Base-by-base conservation (phyloP, 2,329 filamentous ascomycete genomes). In the Colletotrichum navitas region DNA sequence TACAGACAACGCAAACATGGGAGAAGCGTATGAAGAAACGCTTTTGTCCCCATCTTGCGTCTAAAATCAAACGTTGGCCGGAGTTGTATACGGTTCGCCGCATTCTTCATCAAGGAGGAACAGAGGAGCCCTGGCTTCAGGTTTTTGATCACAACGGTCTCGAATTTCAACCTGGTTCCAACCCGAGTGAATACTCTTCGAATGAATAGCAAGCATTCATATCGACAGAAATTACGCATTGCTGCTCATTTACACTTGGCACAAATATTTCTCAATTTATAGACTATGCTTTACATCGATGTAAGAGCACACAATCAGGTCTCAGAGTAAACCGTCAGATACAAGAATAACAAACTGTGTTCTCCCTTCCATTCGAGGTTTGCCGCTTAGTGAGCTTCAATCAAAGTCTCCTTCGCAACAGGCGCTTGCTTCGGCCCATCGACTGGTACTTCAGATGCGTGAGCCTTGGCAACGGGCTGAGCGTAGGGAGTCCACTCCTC, bases 401-500 rank as follows among this genome's bases (percentile, higher is more conserved):
- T 54, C 32, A 72, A 24, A 10, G 59, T 60, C 47, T 72, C 69
- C 65, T 72, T 72, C 11, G 64, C 69, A 5, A 60, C 21, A 5
- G 65, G 65, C 54, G 67, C 59, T 39, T 59, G 49, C 69, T 72
- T 67, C 11, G 49, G 56, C 52, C 62, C 69, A 14, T 72, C 69
- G 24, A 21, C 59, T 3, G 61, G 47, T 10, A 63, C 61, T 11
- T 63, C 49, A 5, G 61, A 26, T 0, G 45, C 65, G 14, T 68
- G 62, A 5, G 69, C 69, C 69, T 64, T 72, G 2, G 69, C 69
- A 32, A 59, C 29, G 4, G 68, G 65, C 59, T 72, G 65, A 12
- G 69, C 39, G 39, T 72, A 72, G 16, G 69, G 69, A 2, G 69
- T 72, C 59, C 58, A 72, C 32, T 72, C 69, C 54, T 72, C 69